A percentile compares a stretch with the other conserved stretches of the same genome.
Evolutionary conservation across 2,329 filamentous ascomycete species (phyloP).

Genomic region (Cladophialophora psammophila): DNA sequence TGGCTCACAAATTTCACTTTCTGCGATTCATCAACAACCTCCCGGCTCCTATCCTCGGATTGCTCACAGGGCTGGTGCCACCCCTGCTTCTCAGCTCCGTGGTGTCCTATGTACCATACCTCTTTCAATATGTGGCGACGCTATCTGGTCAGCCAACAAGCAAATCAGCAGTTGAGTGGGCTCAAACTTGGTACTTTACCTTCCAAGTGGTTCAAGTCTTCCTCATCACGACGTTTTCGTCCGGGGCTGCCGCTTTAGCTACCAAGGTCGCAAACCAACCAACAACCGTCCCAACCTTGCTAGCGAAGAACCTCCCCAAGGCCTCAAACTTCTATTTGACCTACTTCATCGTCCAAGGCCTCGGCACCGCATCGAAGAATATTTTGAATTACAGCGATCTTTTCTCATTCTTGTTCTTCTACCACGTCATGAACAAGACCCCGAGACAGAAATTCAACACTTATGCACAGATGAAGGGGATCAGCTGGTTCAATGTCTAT

Average conservation of each 20-base stretch:
- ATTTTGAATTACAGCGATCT: constrained; percentile 45
- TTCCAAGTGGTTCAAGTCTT: constrained; percentile 83
- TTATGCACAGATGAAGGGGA: constrained; percentile 75
- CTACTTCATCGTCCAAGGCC: constrained; percentile 91
- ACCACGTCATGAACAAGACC: constrained; percentile 55
- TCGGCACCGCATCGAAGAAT: constrained; percentile 64
- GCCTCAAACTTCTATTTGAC: constrained; percentile 95
- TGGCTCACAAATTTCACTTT: constrained; percentile 63
- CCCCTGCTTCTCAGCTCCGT: constrained; percentile 76
- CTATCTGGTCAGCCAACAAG: constrained; percentile 80
- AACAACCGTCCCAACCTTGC: constrained; percentile 66
- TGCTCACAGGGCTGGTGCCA: constrained; percentile 84
- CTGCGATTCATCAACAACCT: constrained; percentile 77
- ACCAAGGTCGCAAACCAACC: constrained; percentile 72
- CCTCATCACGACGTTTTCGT: constrained; percentile 80
- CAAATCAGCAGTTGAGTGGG: constrained; percentile 67
- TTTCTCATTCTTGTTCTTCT: constrained; percentile 60
- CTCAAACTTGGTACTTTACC: constrained; percentile 85
- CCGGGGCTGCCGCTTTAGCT: constrained; percentile 73
- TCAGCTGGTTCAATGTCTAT: constrained; percentile 86
- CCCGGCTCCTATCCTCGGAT: constrained; percentile 73
- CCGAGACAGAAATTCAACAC: constrained; percentile 79
- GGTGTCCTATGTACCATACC: constrained; percentile 85
- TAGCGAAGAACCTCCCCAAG: constrained; percentile 79
- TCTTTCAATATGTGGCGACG: constrained; percentile 84